phyloP scores from a whole-genome alignment of 371 early-diverging fungal species.

The Mucor mucedo region DNA sequence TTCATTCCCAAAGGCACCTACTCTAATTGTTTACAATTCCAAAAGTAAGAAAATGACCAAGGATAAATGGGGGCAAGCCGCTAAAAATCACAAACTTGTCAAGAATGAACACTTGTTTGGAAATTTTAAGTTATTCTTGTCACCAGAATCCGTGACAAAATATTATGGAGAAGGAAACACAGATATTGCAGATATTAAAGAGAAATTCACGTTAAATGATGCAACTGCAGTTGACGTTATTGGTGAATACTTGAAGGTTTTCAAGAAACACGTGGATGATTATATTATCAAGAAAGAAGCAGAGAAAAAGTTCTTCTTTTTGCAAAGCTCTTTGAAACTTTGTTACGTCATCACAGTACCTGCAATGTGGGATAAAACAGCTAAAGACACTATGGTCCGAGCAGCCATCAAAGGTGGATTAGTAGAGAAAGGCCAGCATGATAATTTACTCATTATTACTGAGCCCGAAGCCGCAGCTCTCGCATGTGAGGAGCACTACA shows the following conservation, averaged over 20 bases:
- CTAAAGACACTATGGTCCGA: slow-evolving; percentile 42
- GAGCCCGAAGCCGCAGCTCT: slow-evolving; percentile 54
- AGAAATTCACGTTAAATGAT: neutral
- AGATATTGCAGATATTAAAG: neutral
- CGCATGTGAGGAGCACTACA: slow-evolving; percentile 26
- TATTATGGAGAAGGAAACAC: slow-evolving; percentile 7
- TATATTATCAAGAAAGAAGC: neutral
- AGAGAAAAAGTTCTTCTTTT: neutral
- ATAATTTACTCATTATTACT: slow-evolving; percentile 46
- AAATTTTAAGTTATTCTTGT: slow-evolving; percentile 5
- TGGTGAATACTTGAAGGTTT: slow-evolving; percentile 3
- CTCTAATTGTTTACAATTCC: neutral
- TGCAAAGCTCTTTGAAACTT: neutral
- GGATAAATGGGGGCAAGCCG: neutral
- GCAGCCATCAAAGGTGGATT: slow-evolving; percentile 43
- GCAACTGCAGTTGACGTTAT: slow-evolving; percentile 1
- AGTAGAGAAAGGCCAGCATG: slow-evolving; percentile 33
- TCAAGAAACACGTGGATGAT: neutral
- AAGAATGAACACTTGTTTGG: neutral
- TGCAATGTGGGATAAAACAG: slow-evolving; percentile 47
- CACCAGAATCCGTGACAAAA: neutral
- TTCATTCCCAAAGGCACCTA: neutral
- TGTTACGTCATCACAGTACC: slow-evolving; percentile 22
- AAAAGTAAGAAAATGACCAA: neutral
- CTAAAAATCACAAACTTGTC: neutral